Evolutionary conservation across 192 early-diverging fungal species (phyloP).

Genomic region (Rhizoclosmatium sp.): DNA sequence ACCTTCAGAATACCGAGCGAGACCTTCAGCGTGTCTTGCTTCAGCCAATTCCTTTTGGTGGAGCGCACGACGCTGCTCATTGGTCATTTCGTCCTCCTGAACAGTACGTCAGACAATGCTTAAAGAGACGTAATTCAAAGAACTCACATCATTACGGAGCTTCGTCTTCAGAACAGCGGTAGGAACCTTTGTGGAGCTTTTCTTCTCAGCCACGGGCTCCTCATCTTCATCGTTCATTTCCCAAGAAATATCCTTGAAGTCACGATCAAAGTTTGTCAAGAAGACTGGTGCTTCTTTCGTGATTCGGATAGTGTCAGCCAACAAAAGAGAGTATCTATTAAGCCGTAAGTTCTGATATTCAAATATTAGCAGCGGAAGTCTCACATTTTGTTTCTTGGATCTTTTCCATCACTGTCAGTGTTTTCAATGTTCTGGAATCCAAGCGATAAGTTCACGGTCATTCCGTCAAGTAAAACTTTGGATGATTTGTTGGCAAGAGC

Average conservation of each 20-base stretch:
- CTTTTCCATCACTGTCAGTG: constrained; percentile 61
- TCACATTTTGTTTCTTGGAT: constrained; percentile 74
- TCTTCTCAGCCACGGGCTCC: constrained; percentile 33
- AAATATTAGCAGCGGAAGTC: constrained; percentile 13
- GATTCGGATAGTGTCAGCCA: constrained; percentile 82
- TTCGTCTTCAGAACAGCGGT: constrained; percentile 46
- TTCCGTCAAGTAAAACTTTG: constrained; percentile 74
- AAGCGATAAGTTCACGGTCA: constrained; percentile 84
- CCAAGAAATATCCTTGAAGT: constrained; percentile 56
- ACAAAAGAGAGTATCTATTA: constrained; percentile 76
- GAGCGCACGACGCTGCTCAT: constrained; percentile 75
- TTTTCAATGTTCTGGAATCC: constrained; percentile 89
- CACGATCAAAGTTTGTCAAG: constrained; percentile 72
- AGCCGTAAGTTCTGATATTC: constrained; percentile 1
- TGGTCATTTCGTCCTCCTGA: constrained; percentile 76
- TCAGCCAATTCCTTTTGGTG: constrained; percentile 90
- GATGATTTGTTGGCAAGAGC: constrained; percentile 76
- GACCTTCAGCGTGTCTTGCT: constrained; percentile 78
- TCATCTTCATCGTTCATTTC: constrained; percentile 57
- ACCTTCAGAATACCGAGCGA: constrained; percentile 77
- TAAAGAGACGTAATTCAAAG: not conserved
- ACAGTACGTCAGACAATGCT: not conserved
- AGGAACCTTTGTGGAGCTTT: constrained; percentile 27
- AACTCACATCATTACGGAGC: constrained; percentile 37
- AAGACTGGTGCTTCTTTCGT: constrained; percentile 63